Conservation (phyloP, 306 rosid species). For the Cicer judaicum region DNA sequence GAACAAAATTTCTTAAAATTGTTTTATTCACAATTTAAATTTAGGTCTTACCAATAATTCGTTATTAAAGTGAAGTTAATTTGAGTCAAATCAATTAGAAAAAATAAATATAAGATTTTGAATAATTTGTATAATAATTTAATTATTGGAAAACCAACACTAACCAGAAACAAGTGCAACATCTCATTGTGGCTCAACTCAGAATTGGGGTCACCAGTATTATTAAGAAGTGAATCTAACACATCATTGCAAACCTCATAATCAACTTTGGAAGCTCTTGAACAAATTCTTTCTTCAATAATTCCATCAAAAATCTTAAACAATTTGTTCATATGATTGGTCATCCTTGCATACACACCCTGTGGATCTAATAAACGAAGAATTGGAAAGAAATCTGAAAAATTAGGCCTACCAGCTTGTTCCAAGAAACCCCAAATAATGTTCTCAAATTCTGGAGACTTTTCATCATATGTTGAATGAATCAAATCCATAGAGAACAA, state of each 20-base stretch:
- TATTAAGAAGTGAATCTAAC: constrained; percentile 9
- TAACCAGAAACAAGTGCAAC: not conserved
- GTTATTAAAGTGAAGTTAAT: too few species aligned
- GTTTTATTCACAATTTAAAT: too few species aligned
- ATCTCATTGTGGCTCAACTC: not conserved
- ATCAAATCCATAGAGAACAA: constrained; percentile 3
- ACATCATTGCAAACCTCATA: not conserved
- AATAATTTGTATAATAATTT: too few species aligned
- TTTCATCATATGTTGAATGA: not conserved
- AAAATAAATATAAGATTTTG: too few species aligned
- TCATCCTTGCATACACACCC: not conserved
- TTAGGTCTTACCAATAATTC: too few species aligned
- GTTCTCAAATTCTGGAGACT: not conserved
- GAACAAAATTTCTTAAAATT: too few species aligned
- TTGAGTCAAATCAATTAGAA: too few species aligned
- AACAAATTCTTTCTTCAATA: not conserved
- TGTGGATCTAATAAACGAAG: constrained; percentile 1
- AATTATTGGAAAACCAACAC: not conserved
- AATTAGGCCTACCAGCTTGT: not conserved
- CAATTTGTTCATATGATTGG: not conserved
- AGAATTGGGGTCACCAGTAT: not conserved
- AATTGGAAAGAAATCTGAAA: constrained; percentile 10
- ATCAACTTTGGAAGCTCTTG: not conserved
- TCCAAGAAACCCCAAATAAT: not conserved
- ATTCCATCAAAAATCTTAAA: not conserved